Base-by-base conservation (phyloP, 305 asterid genomes). In the Solanum aculeatissimum region DNA sequence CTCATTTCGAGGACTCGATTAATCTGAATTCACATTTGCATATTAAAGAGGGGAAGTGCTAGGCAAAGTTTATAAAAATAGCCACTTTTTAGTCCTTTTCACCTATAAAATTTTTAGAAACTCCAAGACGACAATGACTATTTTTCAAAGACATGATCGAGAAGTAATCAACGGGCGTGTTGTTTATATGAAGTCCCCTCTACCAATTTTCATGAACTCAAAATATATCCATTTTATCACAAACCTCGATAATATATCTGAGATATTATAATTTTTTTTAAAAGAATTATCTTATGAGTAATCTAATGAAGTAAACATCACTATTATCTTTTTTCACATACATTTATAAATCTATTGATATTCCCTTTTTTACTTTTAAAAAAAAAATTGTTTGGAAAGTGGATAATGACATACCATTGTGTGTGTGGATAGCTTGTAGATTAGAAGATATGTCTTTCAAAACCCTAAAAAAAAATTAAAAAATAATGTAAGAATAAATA, bases 361-460 rank as follows among this genome's bases (percentile, higher is more conserved):
- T 66, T 66, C n/a, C 9, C 9, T 38, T 69, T 35, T 18, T 68
- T 68, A 68, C 7, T 68, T n/a, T n/a, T n/a, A 35, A 4, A 35
- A 35, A 35, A 35, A 35, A 35, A 18, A 4, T 18, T 69, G 27
- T 66, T 69, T 38, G 77, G 43, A 29, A 82, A 51, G 14, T 78
- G 8, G 19, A 19, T 6, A 38, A 66, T 42, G 18, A 7, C 89
- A 69, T 88, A 94, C 97, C 95, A 32, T 93, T 87, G 21, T 1
- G 32, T 0, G 94, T 90, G 18, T 90, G 40, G 16, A 94, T 70
- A 9, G 93, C 98, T 51, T 85, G 62, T 8, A 94, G 21, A 71
- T 84, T 90, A 49, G 86, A 45, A 6, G 92, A 90, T 81, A 94
- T 70, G 83, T 93, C 89, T 45, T 93, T 88, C 3, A 94, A 83